Percentiles rank a stretch among this genome's conserved stretches.
Evolutionary conservation across 768 basidiomycete genomes (phyloP).

Genomic region (Sporobolomyces phaffii): DNA sequence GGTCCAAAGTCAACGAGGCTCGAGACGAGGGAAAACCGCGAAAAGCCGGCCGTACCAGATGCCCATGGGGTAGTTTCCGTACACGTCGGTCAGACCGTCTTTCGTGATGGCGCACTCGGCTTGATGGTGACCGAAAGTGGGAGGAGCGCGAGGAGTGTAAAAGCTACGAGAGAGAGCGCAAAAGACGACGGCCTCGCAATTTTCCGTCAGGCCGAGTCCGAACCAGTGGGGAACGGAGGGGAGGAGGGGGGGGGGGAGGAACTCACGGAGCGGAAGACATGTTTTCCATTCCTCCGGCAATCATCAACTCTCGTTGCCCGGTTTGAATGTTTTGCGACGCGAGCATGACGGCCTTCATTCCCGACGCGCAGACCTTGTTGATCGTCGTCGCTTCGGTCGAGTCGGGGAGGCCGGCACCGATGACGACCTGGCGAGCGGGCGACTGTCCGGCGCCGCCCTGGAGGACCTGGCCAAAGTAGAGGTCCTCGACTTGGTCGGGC

Average conservation of each 20-base stretch:
- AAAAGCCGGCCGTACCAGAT: too few relatives aligned
- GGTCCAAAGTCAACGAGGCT: too few relatives aligned
- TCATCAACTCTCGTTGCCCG: constrained; percentile 78
- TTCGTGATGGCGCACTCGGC: constrained; percentile 77
- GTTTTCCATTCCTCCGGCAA: constrained; percentile 97
- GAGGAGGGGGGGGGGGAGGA: too few relatives aligned
- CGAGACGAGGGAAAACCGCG: too few relatives aligned
- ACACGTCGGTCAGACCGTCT: constrained; percentile 95
- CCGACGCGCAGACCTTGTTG: constrained; percentile 99
- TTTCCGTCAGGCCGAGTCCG: too few relatives aligned
- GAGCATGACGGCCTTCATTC: constrained; percentile 90
- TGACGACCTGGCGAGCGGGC: constrained; percentile 95
- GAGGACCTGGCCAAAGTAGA: constrained; percentile 95
- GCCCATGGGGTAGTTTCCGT: constrained; percentile 97
- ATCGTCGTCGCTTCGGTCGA: constrained; percentile 94
- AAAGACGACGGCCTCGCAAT: constrained; percentile 2
- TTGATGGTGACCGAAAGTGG: constrained; percentile 77
- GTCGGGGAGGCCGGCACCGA: constrained; percentile 73
- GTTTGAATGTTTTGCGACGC: constrained; percentile 83
- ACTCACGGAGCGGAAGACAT: constrained; percentile 98
- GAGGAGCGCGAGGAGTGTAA: constrained; percentile 48
- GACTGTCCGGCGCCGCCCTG: constrained; percentile 96
- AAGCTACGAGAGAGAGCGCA: constrained; percentile 42
- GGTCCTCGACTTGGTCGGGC: constrained; percentile 79
- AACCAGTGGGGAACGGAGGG: too few relatives aligned